A percentile compares a stretch with the other conserved stretches of the same genome.
Evolutionary conservation across 129 eudicot genomes (phyloP).

Genomic region (Flaveria sonorensis): DNA sequence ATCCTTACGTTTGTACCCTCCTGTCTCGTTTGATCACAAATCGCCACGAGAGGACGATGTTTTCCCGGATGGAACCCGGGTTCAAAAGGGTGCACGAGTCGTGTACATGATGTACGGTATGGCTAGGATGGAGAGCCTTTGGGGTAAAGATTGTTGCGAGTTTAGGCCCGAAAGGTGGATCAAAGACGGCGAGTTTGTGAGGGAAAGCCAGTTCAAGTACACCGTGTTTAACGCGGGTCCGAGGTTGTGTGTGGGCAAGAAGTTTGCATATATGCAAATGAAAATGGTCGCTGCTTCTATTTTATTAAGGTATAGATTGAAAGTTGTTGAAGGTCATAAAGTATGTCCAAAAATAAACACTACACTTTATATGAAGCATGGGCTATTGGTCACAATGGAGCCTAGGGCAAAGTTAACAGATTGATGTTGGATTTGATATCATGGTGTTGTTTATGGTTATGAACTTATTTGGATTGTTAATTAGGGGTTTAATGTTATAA

Average conservation of each 20-base stretch:
- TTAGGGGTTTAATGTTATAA: background rate
- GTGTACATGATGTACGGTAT: conserved; percentile 45
- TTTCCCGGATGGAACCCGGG: conserved; percentile 52
- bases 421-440: conserved; percentile 22
- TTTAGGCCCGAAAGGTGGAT: conserved; percentile 74
- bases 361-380: conserved; percentile 74
- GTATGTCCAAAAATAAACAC: conserved; percentile 55
- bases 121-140: conserved; percentile 54
- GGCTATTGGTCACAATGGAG: conserved; percentile 50
- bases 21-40: conserved; percentile 64
- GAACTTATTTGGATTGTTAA: conserved; percentile 15
- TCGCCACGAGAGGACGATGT: conserved; percentile 54
- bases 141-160: conserved; percentile 64
- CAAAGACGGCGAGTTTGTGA: conserved; percentile 52
- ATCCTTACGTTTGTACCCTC: conserved; percentile 58
- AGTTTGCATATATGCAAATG: conserved; percentile 72
- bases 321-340: conserved; percentile 48
- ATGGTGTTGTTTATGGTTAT: conserved; percentile 15
- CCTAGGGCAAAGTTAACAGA: conserved; percentile 38
- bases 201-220: conserved; percentile 56
- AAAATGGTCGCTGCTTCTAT: conserved; percentile 67
- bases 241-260: conserved; percentile 63
- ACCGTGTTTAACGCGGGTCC: conserved; percentile 67
- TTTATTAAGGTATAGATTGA: conserved; percentile 49
- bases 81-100: conserved; percentile 42